phyloP scores from a whole-genome alignment of 306 rosid species.

The Fagus sylvatica region DNA sequence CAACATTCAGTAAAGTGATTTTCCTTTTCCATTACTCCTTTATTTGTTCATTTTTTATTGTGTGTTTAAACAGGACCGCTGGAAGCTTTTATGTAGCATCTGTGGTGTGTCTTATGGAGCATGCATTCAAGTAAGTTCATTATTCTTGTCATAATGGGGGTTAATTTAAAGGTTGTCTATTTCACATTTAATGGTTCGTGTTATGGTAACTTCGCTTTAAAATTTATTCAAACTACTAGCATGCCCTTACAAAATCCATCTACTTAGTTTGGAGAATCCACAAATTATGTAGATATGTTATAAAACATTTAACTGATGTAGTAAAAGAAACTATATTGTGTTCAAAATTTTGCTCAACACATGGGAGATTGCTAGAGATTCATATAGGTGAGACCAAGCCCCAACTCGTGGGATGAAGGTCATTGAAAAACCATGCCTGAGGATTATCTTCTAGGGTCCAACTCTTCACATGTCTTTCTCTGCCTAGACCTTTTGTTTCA shows the following conservation, averaged over 20 bases:
- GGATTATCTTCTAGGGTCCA: background rate
- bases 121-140: slow-evolving; percentile 86
- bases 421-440: background rate
- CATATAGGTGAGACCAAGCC: background rate
- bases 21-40: slow-evolving; percentile 19
- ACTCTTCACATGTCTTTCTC: background rate
- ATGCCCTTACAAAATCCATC: background rate
- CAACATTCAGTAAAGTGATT: background rate
- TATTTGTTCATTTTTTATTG: slow-evolving; percentile 4
- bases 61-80: slow-evolving; percentile 79
- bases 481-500: background rate
- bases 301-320: background rate
- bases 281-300: background rate
- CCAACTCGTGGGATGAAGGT: background rate
- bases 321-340: background rate
- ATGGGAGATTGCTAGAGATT: background rate
- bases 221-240: background rate
- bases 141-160: slow-evolving; percentile 17
- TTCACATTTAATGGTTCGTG: background rate
- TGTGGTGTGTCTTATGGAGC: slow-evolving; percentile 98
- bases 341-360: background rate
- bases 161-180: slow-evolving; percentile 13
- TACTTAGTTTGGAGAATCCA: background rate
- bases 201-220: background rate
- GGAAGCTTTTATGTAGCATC: slow-evolving; percentile 96